phyloP scores from a whole-genome alignment of 768 basidiomycete genomes.

The Lanmaoa pseudosensibilis region DNA sequence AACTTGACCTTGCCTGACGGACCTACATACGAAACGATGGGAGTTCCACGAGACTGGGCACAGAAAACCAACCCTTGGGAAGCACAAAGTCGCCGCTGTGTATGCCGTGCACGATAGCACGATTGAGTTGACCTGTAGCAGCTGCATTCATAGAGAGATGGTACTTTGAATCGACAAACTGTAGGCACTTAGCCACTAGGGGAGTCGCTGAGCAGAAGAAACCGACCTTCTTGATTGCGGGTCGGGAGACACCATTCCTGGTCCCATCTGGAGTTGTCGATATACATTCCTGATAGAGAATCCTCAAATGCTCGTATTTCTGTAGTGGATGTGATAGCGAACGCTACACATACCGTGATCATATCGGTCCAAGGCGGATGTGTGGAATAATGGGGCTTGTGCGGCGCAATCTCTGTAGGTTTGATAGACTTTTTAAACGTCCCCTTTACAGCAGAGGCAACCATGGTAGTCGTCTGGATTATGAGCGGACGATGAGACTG shows the following conservation, averaged over 20 bases:
- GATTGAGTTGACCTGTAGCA: conserved; percentile 48
- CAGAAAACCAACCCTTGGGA: conserved; percentile 46
- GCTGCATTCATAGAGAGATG: conserved; percentile 46
- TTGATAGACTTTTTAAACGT: conserved; percentile 10
- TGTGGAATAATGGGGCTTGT: conserved; percentile 39
- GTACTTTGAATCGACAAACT: conserved; percentile 59
- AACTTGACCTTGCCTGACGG: conserved; percentile 31
- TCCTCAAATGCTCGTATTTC: neutral
- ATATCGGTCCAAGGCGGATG: conserved; percentile 56
- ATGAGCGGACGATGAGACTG: neutral
- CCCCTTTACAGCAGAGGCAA: conserved; percentile 12
- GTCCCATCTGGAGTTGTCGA: conserved; percentile 59
- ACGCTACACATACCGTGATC: conserved; percentile 37
- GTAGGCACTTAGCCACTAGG: neutral
- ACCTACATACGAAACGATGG: conserved; percentile 9
- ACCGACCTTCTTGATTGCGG: conserved; percentile 75
- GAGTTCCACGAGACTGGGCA: neutral
- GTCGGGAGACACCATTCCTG: conserved; percentile 72
- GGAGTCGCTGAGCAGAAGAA: neutral
- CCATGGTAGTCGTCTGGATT: neutral
- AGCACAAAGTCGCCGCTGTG: conserved; percentile 53
- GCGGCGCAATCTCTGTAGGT: neutral
- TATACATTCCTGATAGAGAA: conserved; percentile 65
- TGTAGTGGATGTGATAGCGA: neutral
- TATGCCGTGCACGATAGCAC: conserved; percentile 53